Evolutionary conservation across 306 rosid species (phyloP).

Genomic region (Boehmeria nivea): DNA sequence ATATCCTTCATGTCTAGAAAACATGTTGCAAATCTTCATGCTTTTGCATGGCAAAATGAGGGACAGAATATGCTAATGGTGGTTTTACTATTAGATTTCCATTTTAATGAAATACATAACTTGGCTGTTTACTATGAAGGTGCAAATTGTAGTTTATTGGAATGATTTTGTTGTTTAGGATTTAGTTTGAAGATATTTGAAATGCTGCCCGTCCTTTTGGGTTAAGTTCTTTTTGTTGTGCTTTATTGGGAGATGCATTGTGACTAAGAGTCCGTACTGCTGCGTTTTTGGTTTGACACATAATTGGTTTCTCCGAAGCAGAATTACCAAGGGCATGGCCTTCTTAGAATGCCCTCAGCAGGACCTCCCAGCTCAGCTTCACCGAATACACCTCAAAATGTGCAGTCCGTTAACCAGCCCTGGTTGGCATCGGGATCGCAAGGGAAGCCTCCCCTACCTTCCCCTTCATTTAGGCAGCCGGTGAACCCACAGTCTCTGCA

Average conservation of each 20-base stretch:
- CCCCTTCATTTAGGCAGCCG: constrained; percentile 74
- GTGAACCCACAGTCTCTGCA: constrained; percentile 55
- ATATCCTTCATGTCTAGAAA: too few relatives aligned
- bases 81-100: too few relatives aligned
- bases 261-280: neutral
- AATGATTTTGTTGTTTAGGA: too few relatives aligned
- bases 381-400: constrained; percentile 53
- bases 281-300: constrained; percentile 1
- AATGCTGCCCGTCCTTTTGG: too few relatives aligned
- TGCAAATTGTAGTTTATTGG: too few relatives aligned
- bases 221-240: neutral
- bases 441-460: constrained; percentile 91
- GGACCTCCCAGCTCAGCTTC: constrained; percentile 58
- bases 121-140: too few relatives aligned
- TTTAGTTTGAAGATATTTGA: too few relatives aligned
- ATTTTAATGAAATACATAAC: too few relatives aligned
- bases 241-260: neutral
- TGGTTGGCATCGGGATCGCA: constrained; percentile 80
- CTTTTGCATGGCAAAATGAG: too few relatives aligned
- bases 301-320: constrained; percentile 26
- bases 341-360: constrained; percentile 54
- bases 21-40: too few relatives aligned
- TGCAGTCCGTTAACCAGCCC: constrained; percentile 74
- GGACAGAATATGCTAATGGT: too few relatives aligned
- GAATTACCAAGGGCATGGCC: constrained; percentile 82